phyloP scores from a whole-genome alignment of 2,329 filamentous ascomycete species.

The Truncatella angustata region DNA sequence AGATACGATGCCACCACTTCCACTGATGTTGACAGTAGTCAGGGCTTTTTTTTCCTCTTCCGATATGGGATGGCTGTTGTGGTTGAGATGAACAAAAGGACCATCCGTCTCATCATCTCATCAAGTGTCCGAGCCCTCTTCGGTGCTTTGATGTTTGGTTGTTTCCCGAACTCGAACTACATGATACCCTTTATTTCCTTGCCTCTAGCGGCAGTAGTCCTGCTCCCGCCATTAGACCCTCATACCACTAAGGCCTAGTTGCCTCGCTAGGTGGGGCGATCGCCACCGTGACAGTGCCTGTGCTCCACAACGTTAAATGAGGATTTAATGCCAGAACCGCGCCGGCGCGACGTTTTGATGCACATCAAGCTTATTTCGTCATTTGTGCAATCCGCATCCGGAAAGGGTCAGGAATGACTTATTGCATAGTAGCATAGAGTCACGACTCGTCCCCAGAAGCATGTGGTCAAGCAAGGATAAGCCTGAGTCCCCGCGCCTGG shows the following conservation, averaged over 20 bases:
- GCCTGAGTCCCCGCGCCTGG: not conserved
- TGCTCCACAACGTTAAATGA: conserved; percentile 8
- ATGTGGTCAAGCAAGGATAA: not conserved
- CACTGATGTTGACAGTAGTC: too few species aligned
- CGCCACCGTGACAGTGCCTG: not conserved
- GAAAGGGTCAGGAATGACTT: not conserved
- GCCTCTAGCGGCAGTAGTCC: too few species aligned
- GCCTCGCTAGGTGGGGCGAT: conserved; percentile 1
- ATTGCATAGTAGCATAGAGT: too few species aligned
- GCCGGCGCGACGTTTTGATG: not conserved
- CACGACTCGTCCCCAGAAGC: not conserved
- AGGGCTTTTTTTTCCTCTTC: too few species aligned
- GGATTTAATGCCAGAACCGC: not conserved
- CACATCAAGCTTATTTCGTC: conserved; percentile 5
- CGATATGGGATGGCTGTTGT: too few species aligned
- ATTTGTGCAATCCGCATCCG: not conserved
- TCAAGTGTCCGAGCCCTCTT: not conserved
- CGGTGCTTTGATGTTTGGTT: conserved; percentile 1
- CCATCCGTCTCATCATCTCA: not conserved
- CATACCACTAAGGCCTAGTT: not conserved
- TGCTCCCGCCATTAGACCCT: not conserved
- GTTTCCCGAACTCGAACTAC: conserved; percentile 1
- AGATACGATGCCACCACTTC: too few species aligned
- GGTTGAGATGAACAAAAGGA: too few species aligned
- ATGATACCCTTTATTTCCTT: too few species aligned